Evolutionary conservation across 805 yeast species (phyloP).

Genomic region (Isabelozyma rhagii): DNA sequence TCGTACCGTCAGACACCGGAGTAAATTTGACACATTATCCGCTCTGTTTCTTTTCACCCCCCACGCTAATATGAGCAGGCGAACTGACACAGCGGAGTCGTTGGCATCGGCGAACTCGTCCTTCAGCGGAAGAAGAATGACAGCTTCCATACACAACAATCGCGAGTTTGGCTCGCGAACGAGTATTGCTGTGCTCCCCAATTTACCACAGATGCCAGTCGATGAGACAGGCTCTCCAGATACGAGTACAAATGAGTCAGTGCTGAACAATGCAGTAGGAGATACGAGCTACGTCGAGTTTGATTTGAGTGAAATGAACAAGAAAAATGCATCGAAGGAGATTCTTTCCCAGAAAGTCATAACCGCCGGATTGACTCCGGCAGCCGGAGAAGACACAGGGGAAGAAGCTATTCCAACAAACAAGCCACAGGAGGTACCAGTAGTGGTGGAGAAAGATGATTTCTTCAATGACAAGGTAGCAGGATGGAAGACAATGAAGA

Average conservation of each 20-base stretch:
- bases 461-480: constrained; percentile 38
- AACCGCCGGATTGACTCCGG: background rate
- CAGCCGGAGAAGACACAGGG: background rate
- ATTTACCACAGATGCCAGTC: constrained; percentile 11
- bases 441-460: constrained; percentile 21
- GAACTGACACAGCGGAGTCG: constrained; percentile 7
- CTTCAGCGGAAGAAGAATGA: background rate
- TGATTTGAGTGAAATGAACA: constrained; percentile 16
- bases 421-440: background rate
- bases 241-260: background rate
- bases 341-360: constrained; percentile 3
- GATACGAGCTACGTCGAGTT: constrained; percentile 23
- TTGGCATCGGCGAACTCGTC: constrained; percentile 6
- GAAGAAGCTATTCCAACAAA: background rate
- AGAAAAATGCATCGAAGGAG: background rate
- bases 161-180: constrained; percentile 12
- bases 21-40: background rate
- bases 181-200: constrained; percentile 18
- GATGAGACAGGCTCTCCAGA: background rate
- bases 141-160: background rate
- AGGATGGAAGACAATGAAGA: constrained; percentile 86
- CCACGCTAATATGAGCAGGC: background rate
- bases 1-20: background rate
- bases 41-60: background rate
- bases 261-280: background rate